Evolutionary conservation across 2,329 filamentous ascomycete genomes (phyloP).

Genomic region (Pyrenochaeta sp.): DNA sequence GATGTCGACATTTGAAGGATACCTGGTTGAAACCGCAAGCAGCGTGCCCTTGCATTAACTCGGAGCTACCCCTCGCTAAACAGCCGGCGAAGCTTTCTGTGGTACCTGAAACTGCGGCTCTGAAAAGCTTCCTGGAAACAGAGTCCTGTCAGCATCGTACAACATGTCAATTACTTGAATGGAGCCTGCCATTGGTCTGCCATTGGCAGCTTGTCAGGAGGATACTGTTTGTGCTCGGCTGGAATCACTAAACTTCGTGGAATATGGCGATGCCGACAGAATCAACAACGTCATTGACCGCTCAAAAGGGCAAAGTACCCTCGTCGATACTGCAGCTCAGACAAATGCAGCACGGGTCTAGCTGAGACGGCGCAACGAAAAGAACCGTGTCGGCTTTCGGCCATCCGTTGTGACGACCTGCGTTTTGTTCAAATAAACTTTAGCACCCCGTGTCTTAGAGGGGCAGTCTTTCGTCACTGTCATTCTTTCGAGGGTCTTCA

Average conservation of each 20-base stretch:
- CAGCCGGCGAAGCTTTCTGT: constrained; percentile 4
- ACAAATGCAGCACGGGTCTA: constrained; percentile 36
- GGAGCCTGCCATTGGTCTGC: no score
- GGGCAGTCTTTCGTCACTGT: constrained; percentile 5
- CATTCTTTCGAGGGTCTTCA: constrained; percentile 6
- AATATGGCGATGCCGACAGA: no score
- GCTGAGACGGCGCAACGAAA: constrained; percentile 28
- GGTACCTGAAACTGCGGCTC: constrained; percentile 12
- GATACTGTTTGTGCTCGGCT: no score
- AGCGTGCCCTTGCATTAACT: constrained; percentile 15
- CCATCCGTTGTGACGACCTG: constrained; percentile 9
- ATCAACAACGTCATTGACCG: constrained; percentile 44
- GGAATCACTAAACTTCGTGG: no score
- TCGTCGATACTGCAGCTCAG: constrained; percentile 39
- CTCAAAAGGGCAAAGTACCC: constrained; percentile 45
- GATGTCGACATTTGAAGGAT: no score
- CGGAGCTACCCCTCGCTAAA: constrained; percentile 6
- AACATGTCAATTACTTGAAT: background rate
- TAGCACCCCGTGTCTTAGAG: constrained; percentile 2
- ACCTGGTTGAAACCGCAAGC: constrained; percentile 1
- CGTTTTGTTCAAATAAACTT: constrained; percentile 9
- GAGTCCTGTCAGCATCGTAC: background rate
- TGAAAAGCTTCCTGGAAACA: background rate
- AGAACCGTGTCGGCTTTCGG: constrained; percentile 24
- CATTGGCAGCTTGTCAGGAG: no score